phyloP scores from a whole-genome alignment of 2,329 filamentous ascomycete genomes.

The Cercospora nicotianae region DNA sequence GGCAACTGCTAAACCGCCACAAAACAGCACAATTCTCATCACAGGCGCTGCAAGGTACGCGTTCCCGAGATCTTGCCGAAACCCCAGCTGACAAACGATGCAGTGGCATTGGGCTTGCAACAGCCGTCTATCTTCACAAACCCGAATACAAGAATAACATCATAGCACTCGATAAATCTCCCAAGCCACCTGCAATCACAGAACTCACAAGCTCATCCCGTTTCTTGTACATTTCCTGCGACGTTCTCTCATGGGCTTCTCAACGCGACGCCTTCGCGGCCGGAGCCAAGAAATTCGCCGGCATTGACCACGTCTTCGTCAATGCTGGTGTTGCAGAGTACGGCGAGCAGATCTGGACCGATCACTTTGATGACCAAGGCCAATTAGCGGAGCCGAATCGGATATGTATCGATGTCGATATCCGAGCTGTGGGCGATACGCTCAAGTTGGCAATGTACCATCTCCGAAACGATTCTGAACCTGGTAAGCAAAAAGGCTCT shows the following conservation, averaged over 20 bases:
- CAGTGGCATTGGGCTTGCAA: slow-evolving; percentile 37
- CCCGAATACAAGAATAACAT: slow-evolving; percentile 34
- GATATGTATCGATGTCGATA: slow-evolving; percentile 48
- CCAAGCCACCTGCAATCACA: slow-evolving; percentile 20
- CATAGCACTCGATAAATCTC: slow-evolving; percentile 32
- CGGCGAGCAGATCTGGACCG: slow-evolving; percentile 52
- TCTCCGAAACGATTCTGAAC: slow-evolving; percentile 39
- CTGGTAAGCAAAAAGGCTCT: slow-evolving; percentile 23
- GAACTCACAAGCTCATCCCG: slow-evolving; percentile 32
- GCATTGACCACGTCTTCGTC: slow-evolving; percentile 51
- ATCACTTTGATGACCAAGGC: slow-evolving; percentile 44
- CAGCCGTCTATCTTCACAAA: slow-evolving; percentile 34
- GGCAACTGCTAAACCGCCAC: slow-evolving; percentile 29
- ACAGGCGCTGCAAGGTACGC: slow-evolving; percentile 32
- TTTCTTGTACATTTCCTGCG: slow-evolving; percentile 40
- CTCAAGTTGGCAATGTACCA: slow-evolving; percentile 52
- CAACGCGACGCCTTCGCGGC: slow-evolving; percentile 49
- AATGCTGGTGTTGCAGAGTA: slow-evolving; percentile 53
- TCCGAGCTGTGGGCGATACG: slow-evolving; percentile 50
- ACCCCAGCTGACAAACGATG: neutral
- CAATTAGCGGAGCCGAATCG: slow-evolving; percentile 50
- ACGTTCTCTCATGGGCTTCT: slow-evolving; percentile 49
- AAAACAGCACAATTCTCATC: slow-evolving; percentile 34
- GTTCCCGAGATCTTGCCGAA: neutral
- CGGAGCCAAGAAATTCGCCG: slow-evolving; percentile 45